Evolutionary conservation across 129 eudicot species (phyloP).

Genomic region (Chrysanthemum makinoi): DNA sequence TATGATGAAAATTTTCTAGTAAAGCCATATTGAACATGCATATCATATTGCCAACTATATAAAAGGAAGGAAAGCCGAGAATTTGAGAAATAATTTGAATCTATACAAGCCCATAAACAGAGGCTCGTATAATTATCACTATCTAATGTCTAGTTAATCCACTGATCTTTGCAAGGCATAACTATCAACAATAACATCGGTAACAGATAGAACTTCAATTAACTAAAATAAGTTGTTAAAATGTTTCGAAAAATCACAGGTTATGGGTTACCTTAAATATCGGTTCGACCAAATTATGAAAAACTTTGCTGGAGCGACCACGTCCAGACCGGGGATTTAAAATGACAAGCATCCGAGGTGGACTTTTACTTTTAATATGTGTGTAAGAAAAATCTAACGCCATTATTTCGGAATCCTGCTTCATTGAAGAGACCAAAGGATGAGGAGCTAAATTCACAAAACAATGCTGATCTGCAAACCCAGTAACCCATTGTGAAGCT

Average conservation of each 20-base stretch:
- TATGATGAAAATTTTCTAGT: no score
- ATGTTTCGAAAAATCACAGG: background rate
- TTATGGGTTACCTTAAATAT: constrained; percentile 74
- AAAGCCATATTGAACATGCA: no score
- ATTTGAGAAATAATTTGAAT: no score
- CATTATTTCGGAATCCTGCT: constrained; percentile 63
- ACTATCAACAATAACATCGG: constrained; percentile 3
- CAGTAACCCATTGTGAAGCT: constrained; percentile 85
- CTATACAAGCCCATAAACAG: no score
- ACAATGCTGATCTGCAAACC: constrained; percentile 96
- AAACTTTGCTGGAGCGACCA: constrained; percentile 96
- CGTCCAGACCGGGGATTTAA: constrained; percentile 95
- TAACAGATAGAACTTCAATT: constrained; percentile 6
- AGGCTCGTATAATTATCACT: background rate
- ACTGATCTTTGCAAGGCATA: constrained; percentile 7
- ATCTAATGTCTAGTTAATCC: background rate
- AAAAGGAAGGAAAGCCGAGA: no score
- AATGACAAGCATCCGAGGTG: constrained; percentile 92
- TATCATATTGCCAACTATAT: no score
- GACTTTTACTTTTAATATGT: constrained; percentile 72
- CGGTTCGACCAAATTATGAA: constrained; percentile 80
- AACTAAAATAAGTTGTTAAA: constrained; percentile 1
- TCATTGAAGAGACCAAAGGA: constrained; percentile 82
- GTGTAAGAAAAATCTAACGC: constrained; percentile 67
- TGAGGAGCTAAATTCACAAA: constrained; percentile 79